Conservation (phyloP, 1,139 yeast species). For the Saccharomyces hybrid region DNA sequence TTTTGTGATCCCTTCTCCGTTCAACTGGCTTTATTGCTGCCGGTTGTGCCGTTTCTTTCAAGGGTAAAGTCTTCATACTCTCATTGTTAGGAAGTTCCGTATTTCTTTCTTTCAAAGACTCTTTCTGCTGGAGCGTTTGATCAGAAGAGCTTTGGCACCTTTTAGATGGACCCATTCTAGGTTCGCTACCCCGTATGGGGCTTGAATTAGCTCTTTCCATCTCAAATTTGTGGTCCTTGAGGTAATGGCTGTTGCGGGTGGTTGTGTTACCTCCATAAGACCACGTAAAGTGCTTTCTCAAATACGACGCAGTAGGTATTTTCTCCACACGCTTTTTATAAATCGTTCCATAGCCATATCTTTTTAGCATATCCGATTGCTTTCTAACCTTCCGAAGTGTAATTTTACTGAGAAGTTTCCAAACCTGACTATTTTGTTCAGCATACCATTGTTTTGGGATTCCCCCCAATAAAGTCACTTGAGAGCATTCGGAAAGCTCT, state of each 20-base stretch:
- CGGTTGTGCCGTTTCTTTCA: neutral
- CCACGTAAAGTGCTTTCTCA: neutral
- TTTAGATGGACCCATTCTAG: neutral
- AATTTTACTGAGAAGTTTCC: conserved; percentile 17
- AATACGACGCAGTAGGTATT: neutral
- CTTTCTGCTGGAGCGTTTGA: neutral
- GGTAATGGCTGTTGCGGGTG: neutral
- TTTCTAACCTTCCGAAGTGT: conserved; percentile 22
- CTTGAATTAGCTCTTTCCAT: neutral
- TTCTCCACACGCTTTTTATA: conserved; percentile 3
- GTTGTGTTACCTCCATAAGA: neutral
- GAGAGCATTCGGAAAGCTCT: conserved; percentile 39
- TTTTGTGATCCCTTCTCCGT: neutral
- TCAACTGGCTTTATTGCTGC: neutral
- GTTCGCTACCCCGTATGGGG: neutral
- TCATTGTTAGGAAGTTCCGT: neutral
- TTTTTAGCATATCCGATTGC: conserved; percentile 9
- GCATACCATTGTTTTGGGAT: conserved; percentile 58
- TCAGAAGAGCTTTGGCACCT: neutral
- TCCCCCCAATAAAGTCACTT: conserved; percentile 52
- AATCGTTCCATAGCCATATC: conserved; percentile 11
- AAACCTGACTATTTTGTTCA: conserved; percentile 27
- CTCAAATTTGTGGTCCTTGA: neutral
- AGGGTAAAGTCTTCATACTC: neutral
- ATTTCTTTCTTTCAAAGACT: neutral